These are phyloP conservation scores for Daldinia caldariorum DNA, from an alignment of 495 filamentous ascomycete species.

Conservation along the genomic window DNA sequence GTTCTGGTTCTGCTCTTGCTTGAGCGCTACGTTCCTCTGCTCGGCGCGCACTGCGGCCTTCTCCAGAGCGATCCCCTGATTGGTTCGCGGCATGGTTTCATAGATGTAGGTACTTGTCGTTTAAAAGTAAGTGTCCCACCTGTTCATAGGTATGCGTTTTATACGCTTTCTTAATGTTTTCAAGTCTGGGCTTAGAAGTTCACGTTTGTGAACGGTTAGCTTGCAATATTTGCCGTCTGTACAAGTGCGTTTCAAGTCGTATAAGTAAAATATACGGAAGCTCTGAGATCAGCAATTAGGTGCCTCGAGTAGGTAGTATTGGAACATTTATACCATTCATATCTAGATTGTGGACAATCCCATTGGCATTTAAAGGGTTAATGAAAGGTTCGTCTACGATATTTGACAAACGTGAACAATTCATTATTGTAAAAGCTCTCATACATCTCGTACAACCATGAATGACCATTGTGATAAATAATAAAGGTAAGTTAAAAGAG, in stretches of 20 bases:
- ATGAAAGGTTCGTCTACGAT: neutral
- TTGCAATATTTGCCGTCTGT: neutral
- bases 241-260: neutral
- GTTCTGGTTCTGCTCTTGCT: neutral
- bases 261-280: neutral
- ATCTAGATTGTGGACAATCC: neutral
- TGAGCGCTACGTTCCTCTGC: slow-evolving; percentile 5
- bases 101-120: no score
- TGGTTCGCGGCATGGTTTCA: neutral
- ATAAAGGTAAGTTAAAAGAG: neutral
- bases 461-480: neutral
- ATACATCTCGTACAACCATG: neutral
- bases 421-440: neutral
- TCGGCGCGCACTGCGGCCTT: slow-evolving; percentile 16
- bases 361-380: neutral
- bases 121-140: no score
- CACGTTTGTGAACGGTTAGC: neutral
- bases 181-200: neutral
- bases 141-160: no score
- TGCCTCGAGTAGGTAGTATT: neutral
- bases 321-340: neutral
- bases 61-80: slow-evolving; percentile 21
- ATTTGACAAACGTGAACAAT: neutral
- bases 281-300: neutral
- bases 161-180: no score